phyloP scores from a whole-genome alignment of 306 rosid species.

The Malus sylvestris region DNA sequence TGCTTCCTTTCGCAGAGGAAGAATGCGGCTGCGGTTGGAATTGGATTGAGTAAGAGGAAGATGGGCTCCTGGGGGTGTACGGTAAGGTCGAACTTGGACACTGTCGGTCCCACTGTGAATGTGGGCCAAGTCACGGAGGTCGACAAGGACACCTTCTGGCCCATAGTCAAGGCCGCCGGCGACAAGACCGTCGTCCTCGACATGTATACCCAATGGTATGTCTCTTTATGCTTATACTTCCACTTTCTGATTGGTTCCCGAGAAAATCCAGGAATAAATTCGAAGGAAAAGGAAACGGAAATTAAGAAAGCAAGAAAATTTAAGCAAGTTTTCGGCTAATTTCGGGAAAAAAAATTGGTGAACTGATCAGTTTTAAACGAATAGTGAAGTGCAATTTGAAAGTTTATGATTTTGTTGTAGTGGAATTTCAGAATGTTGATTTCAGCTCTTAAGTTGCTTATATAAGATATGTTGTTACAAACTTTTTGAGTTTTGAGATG shows the following conservation, averaged over 20 bases:
- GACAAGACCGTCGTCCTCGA: constrained; percentile 88
- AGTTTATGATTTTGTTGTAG: background rate
- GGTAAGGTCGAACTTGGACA: constrained; percentile 67
- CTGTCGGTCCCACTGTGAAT: constrained; percentile 45
- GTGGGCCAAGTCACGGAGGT: constrained; percentile 82
- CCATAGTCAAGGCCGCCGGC: constrained; percentile 85
- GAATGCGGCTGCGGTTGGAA: constrained; percentile 20
- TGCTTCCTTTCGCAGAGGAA: constrained; percentile 8
- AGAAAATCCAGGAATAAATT: background rate
- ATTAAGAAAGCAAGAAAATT: background rate
- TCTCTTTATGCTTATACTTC: background rate
- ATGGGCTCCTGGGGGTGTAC: background rate
- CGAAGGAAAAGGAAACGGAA: background rate
- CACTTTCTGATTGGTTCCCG: background rate
- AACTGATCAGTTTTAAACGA: background rate
- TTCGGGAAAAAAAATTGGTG: background rate
- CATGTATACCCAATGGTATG: constrained; percentile 96
- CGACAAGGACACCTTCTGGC: constrained; percentile 93
- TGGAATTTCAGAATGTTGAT: background rate
- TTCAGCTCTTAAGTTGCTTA: background rate
- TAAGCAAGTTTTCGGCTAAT: background rate
- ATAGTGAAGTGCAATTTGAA: background rate
- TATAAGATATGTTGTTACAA: background rate
- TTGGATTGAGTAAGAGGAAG: constrained; percentile 8
- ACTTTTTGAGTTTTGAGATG: background rate